Base-by-base conservation (phyloP, 345 rosid genomes). In the Pistacia integerrima region DNA sequence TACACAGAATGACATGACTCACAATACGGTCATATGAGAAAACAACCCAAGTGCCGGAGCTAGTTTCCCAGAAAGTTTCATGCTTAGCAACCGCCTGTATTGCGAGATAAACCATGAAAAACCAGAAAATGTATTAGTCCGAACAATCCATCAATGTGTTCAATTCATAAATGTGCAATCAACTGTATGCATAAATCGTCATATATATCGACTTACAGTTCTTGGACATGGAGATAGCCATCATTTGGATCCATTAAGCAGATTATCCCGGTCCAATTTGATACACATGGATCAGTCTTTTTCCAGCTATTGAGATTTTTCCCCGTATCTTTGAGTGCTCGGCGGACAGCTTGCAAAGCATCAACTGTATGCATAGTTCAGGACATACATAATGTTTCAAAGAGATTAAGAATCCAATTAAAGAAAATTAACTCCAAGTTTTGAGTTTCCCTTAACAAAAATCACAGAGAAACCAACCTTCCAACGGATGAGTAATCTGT, bases 181-280 rank as follows among this genome's bases (percentile, higher is more conserved):
- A 41, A 6, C 46, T 41, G 46, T 41, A 5, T 41, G 46, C 46
- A 41, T 41, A 41, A 41, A 41, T 36, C 41, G 8, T 41, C 46
- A 41, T 8, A 41, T 5, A 0, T 41, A 41, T 5, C 85, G 46
- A 70, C 74, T 18, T 87, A 93, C 99, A 93, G 74, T 84, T 93
- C 94, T 66, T 51, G 62, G 77, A 95, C 92, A 76, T 93, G 99
- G 25, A 82, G 89, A 87, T 88, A 95, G 75, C 93, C 88, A 83
- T 93, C 98, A 36, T 77, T 83, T 51, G 56, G 30, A 74, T 88
- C 84, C 76, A 28, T 88, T 77, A 30, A 84, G 79, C 99, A 95
- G 48, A 90, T 55, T 77, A 93, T 90, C 41, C 99, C 98, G 16
- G 97, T 95, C 99, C 99, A n/a, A n/a, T n/a, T n/a, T n/a, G n/a